Evolutionary conservation across 148 eudicot species (phyloP), one percentile per base, ranked within the genome.

Genomic region (Dianthus caryophyllus): DNA sequence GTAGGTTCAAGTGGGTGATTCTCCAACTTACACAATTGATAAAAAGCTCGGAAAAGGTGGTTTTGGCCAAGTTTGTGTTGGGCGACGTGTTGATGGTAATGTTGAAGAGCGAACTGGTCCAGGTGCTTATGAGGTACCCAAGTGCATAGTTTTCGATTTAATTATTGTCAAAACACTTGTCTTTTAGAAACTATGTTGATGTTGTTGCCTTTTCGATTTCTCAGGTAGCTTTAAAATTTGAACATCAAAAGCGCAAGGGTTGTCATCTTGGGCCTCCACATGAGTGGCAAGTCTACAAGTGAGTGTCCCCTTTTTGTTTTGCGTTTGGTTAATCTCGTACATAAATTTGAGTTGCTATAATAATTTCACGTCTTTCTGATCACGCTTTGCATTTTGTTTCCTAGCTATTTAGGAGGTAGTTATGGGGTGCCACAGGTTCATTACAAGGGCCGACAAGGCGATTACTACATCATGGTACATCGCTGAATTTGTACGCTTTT

Each of bases 281-380:
- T 74, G 98, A 93, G 72, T 93, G 98, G 98, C 96, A 93, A 71
- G 96, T 88, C 36, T 93, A 93, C 82, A 78, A 65, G 98, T 93
- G 69, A 74, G n/a, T n/a, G 96, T 73, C 12, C 46, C 6, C 36
- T 36, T 31, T 38, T 31, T 48, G 56, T 20, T 38, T n/a, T 4
- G 15, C 24, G 16, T n/a, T n/a, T n/a, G n/a, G n/a, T n/a, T n/a
- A n/a, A 14, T 5, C 38, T 30, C 16, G 21, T 36, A 33, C 7
- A 33, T 7, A 33, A 10, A 6, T 25, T 11, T 43, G 51, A 6
- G 20, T 63, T 33, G n/a, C n/a, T n/a, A 6, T 15, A n/a, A n/a
- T n/a, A n/a, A n/a, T n/a, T n/a, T n/a, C n/a, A n/a, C n/a, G n/a
- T n/a, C n/a, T n/a, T n/a, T 14, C 30, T 64, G 31, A 15, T 63